A percentile compares a stretch with the other conserved stretches of the same genome.
Evolutionary conservation across 2,329 filamentous ascomycete genomes (phyloP).

Genomic region (Botrytis byssoidea): DNA sequence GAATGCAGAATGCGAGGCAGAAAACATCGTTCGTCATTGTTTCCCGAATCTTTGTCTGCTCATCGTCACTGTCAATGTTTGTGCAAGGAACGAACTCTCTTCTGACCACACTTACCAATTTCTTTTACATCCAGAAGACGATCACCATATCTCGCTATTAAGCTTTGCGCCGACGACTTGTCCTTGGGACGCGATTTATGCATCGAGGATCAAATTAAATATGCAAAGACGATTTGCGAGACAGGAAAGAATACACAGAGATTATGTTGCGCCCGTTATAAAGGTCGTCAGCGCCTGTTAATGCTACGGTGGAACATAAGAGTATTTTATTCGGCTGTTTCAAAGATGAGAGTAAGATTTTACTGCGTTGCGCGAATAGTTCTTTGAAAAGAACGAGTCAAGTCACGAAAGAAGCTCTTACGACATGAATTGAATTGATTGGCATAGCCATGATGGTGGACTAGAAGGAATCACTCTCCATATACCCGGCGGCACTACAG

Average conservation of each 20-base stretch:
- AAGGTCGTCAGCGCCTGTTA: background rate
- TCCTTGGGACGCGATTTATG: constrained; percentile 1
- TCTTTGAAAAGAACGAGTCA: background rate
- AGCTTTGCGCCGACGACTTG: background rate
- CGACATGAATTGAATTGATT: background rate
- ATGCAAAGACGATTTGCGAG: constrained; percentile 11
- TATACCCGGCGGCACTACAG: background rate
- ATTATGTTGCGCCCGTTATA: background rate
- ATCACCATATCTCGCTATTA: background rate
- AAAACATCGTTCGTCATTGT: constrained; percentile 2
- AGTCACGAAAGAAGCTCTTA: background rate
- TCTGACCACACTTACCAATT: background rate
- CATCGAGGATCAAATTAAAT: background rate
- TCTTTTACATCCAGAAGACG: background rate
- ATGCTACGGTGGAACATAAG: background rate
- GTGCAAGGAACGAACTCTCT: background rate
- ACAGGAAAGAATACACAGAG: constrained; percentile 6
- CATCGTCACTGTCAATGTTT: background rate
- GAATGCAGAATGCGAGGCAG: background rate
- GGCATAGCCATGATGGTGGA: background rate
- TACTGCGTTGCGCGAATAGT: background rate
- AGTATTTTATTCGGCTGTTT: background rate
- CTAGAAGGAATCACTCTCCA: background rate
- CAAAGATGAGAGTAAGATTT: background rate
- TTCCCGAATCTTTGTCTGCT: constrained; percentile 11